Evolutionary conservation across 805 yeast genomes (phyloP).

Genomic region (Barnettozyma pratensis): DNA sequence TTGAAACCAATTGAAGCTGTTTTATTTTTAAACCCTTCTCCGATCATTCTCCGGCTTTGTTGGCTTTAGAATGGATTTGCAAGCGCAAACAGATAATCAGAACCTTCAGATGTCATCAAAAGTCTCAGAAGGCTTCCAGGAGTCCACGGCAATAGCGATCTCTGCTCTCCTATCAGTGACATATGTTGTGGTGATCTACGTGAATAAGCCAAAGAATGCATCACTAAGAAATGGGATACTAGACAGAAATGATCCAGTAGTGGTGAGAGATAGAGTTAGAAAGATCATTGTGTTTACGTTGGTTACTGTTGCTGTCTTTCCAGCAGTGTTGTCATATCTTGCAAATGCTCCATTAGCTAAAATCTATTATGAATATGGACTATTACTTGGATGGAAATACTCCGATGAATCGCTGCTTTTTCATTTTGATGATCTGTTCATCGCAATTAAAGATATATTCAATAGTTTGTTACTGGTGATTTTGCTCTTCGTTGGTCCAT

Average conservation of each 20-base stretch:
- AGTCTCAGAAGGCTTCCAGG: not conserved
- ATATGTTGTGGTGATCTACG: constrained; percentile 42
- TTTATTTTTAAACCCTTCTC: too few species aligned
- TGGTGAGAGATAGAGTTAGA: constrained; percentile 37
- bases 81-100: too few species aligned
- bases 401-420: constrained; percentile 3
- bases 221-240: constrained; percentile 9
- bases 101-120: not conserved
- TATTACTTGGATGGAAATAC: constrained; percentile 31
- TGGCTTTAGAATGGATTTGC: too few species aligned
- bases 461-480: constrained; percentile 28
- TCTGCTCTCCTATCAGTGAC: constrained; percentile 35
- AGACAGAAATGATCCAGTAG: constrained; percentile 38
- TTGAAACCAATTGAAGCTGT: too few species aligned
- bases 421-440: constrained; percentile 7
- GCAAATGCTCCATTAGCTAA: constrained; percentile 5
- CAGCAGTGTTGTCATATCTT: constrained; percentile 7
- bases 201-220: constrained; percentile 16
- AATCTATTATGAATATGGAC: constrained; percentile 26
- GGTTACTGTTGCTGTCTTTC: constrained; percentile 3
- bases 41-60: too few species aligned
- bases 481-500: constrained; percentile 45
- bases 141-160: constrained; percentile 18
- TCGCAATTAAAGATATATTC: constrained; percentile 10
- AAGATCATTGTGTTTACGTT: constrained; percentile 27